Evolutionary conservation across 73 alveolate species (phyloP), one percentile per base, ranked within the genome.

Genomic region (Blepharisma japonicum): DNA sequence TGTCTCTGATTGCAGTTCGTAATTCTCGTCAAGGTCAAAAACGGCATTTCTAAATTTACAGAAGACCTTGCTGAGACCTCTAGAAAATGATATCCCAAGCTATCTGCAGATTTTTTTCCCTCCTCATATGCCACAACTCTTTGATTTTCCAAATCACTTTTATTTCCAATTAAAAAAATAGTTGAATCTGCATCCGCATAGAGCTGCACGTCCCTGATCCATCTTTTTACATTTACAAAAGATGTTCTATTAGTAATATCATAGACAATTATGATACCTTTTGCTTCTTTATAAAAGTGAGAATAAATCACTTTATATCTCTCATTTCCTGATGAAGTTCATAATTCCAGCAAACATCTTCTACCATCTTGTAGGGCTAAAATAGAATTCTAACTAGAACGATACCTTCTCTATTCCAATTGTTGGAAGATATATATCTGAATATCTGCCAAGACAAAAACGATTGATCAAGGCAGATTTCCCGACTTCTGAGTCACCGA

Each of bases 101-200:
- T 39, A 20, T 48, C 70, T 8, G 94, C 88, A 47, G 68, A 72
- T 21, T 50, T 51, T n/a, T 66, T 6, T 5, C 90, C 86, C 47
- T 82, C 85, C 42, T 77, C 78, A 38, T 6, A 6, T 6, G 82
- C 47, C 20, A 78, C 81, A 45, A 47, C 68, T 68, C 91, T 81
- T 53, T 55, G 42, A 32, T 70, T 77, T 32, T 32, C 46, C 68
- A 81, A 0, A 87, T 89, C 96, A 3, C 83, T 55, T 87, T 89
- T 89, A 71, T 87, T 89, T 20, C 96, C 96, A 55, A 89, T 86
- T 50, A 89, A 80, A 66, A 89, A 76, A 55, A 89, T 45, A 74
- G 86, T 84, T 23, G 82, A 79, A 61, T 89, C 80, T 39, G 91
- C 90, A 71, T 83, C 79, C 6, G 86, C 68, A 83, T 87, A 79